Conservation (phyloP, 441 rosid species). For the Bruguiera hainesii region DNA sequence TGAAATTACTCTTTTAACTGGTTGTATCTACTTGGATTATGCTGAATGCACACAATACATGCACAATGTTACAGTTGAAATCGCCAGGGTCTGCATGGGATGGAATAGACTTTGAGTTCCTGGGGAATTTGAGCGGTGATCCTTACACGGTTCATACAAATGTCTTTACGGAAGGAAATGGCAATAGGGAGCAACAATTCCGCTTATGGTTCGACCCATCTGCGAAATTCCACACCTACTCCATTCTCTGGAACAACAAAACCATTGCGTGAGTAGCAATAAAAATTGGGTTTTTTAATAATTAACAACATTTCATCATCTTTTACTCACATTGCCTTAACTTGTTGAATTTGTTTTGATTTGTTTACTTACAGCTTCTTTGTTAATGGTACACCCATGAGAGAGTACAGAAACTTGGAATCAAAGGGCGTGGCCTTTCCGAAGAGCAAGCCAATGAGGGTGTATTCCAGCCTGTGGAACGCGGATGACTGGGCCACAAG, state of each 20-base stretch:
- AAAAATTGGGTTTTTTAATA: background rate
- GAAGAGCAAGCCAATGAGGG: slow-evolving; percentile 38
- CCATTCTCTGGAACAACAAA: slow-evolving; percentile 51
- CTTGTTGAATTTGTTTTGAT: background rate
- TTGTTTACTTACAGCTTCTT: slow-evolving; percentile 29
- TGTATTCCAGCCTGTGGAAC: slow-evolving; percentile 50
- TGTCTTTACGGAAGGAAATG: slow-evolving; percentile 42
- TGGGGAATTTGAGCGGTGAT: slow-evolving; percentile 47
- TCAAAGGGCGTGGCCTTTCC: slow-evolving; percentile 40
- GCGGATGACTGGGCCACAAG: slow-evolving; percentile 58
- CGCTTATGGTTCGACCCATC: slow-evolving; percentile 58
- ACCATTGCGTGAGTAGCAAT: slow-evolving; percentile 26
- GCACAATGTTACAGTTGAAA: background rate
- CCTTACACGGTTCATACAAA: slow-evolving; percentile 56
- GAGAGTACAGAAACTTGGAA: slow-evolving; percentile 52
- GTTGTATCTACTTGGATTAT: too few relatives aligned
- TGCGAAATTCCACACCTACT: slow-evolving; percentile 50
- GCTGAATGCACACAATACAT: too few relatives aligned
- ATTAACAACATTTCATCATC: background rate
- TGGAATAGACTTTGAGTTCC: slow-evolving; percentile 50
- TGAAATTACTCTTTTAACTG: too few relatives aligned
- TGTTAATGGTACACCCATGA: slow-evolving; percentile 51
- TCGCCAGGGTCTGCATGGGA: slow-evolving; percentile 38
- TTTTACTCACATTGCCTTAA: background rate
- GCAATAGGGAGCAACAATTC: slow-evolving; percentile 56